Evolutionary conservation across 2,329 filamentous ascomycete species (phyloP), one percentile per base, ranked within the genome.

Genomic region (Epichloe amarillans): DNA sequence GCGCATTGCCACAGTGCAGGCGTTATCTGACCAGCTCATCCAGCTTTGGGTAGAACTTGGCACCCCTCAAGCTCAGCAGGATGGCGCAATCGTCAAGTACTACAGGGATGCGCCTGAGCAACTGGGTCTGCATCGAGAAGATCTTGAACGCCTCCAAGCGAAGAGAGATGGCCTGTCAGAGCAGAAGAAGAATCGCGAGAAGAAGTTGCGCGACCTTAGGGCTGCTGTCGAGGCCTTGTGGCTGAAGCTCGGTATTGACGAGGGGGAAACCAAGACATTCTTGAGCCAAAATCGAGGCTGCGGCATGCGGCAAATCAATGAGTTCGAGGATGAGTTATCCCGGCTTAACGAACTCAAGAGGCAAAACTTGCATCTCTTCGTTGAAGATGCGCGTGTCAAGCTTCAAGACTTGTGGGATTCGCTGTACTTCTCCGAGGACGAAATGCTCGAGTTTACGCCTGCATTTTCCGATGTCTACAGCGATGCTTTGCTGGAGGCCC

Each of bases 401-500:
- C 76, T 98, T 11, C 91, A 97, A 66, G 90, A 94, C 62, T 79
- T 98, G 0, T 98, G 94, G 93, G 93, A 98, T 63, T 76, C 81
- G 0, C 72, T 98, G 1, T 97, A 93, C 71, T 90, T 94, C 63
- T 95, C 88, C 0, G 93, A 98, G 64, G 93, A 98, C 61, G 93
- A 98, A 70, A 97, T 97, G 90, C 80, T 97, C 51, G 90, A 96
- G 58, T 98, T 98, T 60, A 93, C 90, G 0, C 93, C 94, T 0
- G 93, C 90, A 41, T 97, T 97, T 65, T 95, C 89, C 11, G 93
- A 97, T 63, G 91, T 96, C 19, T 96, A 94, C 69, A 96, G 89
- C 60, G 93, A 98, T 65, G 93, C 93, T 4, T 77, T 98, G 10
- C 79, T 98, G 0, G 90, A 95, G 57, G 90, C 93, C 0, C 94